Base-by-base conservation (phyloP, 2,329 filamentous ascomycete genomes). In the Fusarium euwallaceae region DNA sequence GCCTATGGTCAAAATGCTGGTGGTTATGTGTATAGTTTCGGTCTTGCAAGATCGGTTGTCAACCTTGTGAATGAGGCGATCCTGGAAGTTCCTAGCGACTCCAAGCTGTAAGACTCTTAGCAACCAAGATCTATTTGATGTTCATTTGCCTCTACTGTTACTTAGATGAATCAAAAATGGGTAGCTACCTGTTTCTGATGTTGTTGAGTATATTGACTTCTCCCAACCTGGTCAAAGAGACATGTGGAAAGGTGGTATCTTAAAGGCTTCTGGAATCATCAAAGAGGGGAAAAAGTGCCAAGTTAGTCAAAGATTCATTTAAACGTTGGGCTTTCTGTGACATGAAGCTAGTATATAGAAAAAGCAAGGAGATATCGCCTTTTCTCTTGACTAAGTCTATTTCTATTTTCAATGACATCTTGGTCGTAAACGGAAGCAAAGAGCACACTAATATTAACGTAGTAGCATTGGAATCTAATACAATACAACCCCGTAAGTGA, bases 11-110 rank as follows among this genome's bases (percentile, higher is more conserved):
- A 70, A 2, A 72, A 70, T 5, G 72, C 71, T n/a, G 72, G 75
- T 6, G 74, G 74, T 2, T 78, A 78, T 29, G 72, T 76, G 6
- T 68, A 69, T n/a, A 77, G 75, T 56, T 78, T 77, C 56, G 75
- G 76, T 6, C 61, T 66, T 5, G 55, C 56, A 7, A 58, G 67
- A 9, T 56, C 41, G 9, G 67, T 69, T 10, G 45, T 61, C 3
- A 55, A 62, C 22, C 48, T 66, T 9, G 58, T 59, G 11, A 34
- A 66, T 6, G 45, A 69, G 10, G 16, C 36, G 16, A 9, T 67
- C 22, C 45, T 59, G 20, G 60, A 63, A 20, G 45, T 67, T 12
- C 65, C 65, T 14, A 64, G 17, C 29, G 17, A 17, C 16, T 14
- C 53, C n/a, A 56, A 56, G 53, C 27, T 41, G 37, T 32, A 61